Evolutionary conservation across 495 filamentous ascomycete genomes (phyloP), one percentile per base, ranked within the genome.

Genomic region (Pseudomonodictys pantanalensis): DNA sequence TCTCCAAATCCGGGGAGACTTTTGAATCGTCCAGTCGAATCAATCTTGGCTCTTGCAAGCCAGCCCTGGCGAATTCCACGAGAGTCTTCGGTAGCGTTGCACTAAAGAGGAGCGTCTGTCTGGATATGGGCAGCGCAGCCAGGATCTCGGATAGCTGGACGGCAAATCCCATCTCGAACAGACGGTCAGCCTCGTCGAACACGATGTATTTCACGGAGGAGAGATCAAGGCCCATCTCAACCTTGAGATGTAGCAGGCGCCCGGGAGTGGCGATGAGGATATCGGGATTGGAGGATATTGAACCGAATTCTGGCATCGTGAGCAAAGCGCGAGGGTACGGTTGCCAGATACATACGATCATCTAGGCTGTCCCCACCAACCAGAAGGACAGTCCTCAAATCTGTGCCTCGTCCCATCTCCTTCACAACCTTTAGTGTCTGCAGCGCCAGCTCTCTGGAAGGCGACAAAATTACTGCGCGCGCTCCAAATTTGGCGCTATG

Each of bases 151-250:
- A 87, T 44, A 98, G 78, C 69, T 98, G 95, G 6, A 87, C 83
- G 17, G 90, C 90, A 71, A 98, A 98, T 58, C 93, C 93, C 90
- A 97, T 95, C 73, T 98, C 93, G 73, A 97, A 98, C 2, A 98
- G 77, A 45, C 93, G 80, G 78, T 98, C 93, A 12, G 93, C 93
- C 69, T 98, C 93, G 71, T 98, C 93, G 44, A 98, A 97, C 28
- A 97, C 93, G 24, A 95, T 89, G 67, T 97, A 98, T 43, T 81
- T 77, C 49, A 97, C 84, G 10, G 88, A 92, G 2, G 85, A 88
- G 28, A 98, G 76, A 68, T 96, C 87, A 49, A 98, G 77, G 26
- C 81, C 76, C 93, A 96, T 96, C 71, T 97, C 93, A 8, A 97
- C 92, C 72, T 95, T 89, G 56, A 98, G 73, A 77, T 98, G 95